These are phyloP conservation scores for Phytophthora constricta DNA, from an alignment of 352 stramenopile genomes.

Conservation along the genomic window DNA sequence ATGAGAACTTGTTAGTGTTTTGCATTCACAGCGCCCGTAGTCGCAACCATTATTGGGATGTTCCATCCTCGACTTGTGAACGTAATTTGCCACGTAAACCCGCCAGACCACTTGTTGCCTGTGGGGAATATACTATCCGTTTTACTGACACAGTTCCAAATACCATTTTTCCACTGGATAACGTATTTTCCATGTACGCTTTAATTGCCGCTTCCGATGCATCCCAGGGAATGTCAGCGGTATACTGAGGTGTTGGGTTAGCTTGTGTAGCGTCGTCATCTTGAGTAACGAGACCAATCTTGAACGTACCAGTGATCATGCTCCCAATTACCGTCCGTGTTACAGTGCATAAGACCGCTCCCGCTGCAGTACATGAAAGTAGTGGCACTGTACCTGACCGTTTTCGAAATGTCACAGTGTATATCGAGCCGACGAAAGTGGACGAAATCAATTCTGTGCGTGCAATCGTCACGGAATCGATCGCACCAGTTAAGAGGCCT, in stretches of 20 bases:
- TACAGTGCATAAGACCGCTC: slow-evolving; percentile 40
- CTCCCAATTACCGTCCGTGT: slow-evolving; percentile 56
- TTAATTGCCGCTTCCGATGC: slow-evolving; percentile 70
- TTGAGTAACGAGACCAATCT: slow-evolving; percentile 55
- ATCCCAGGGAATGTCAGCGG: slow-evolving; percentile 72
- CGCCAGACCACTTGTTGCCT: slow-evolving; percentile 91
- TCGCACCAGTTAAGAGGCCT: slow-evolving; percentile 53
- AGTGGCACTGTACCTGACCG: slow-evolving; percentile 67
- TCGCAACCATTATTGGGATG: slow-evolving; percentile 78
- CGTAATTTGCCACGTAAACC: slow-evolving; percentile 94
- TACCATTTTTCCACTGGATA: slow-evolving; percentile 43
- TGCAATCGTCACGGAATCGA: slow-evolving; percentile 60
- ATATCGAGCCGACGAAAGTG: slow-evolving; percentile 64
- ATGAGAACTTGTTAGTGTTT: slow-evolving; percentile 35
- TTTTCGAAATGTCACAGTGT: slow-evolving; percentile 69
- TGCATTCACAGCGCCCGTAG: not conserved
- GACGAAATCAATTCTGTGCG: slow-evolving; percentile 42
- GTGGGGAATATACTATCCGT: slow-evolving; percentile 76
- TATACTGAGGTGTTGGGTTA: slow-evolving; percentile 29
- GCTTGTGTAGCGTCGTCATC: slow-evolving; percentile 24
- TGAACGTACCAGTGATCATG: slow-evolving; percentile 74
- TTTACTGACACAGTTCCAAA: slow-evolving; percentile 89
- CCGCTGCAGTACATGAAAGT: slow-evolving; percentile 52
- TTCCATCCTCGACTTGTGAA: slow-evolving; percentile 88
- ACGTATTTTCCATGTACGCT: slow-evolving; percentile 48